Percentiles rank a stretch among this genome's conserved stretches.
Conservation (phyloP, 2,329 filamentous ascomycete genomes). For the Aspergillus ustus region DNA sequence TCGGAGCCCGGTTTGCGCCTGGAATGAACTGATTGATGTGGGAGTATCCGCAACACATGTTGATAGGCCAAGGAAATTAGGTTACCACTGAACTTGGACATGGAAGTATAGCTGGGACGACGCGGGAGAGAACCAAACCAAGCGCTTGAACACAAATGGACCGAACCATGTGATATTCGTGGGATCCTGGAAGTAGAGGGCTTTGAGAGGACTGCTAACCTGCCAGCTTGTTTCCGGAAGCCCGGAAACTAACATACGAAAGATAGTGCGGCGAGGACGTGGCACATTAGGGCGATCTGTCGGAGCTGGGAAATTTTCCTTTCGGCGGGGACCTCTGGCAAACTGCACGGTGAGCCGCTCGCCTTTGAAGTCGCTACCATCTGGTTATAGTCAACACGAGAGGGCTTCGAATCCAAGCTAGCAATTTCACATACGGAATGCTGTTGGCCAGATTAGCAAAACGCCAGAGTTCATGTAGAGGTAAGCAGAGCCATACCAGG, state of each 20-base stretch:
- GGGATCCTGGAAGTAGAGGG: conserved; percentile 36
- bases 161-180: conserved; percentile 26
- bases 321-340: conserved; percentile 80
- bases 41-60: background rate
- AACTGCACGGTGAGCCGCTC: conserved; percentile 98
- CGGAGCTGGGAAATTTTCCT: conserved; percentile 66
- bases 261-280: conserved; percentile 89
- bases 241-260: conserved; percentile 96
- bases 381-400: conserved; percentile 55
- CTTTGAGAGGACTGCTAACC: conserved; percentile 71
- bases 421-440: conserved; percentile 61
- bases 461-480: conserved; percentile 13
- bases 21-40: background rate
- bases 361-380: conserved; percentile 98
- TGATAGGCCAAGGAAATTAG: background rate
- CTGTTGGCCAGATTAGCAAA: conserved; percentile 41
- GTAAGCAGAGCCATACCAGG: conserved; percentile 70
- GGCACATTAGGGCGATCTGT: conserved; percentile 67
- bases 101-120: background rate
- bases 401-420: conserved; percentile 60
- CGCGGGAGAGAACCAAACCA: conserved; percentile 21
- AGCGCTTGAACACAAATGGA: conserved; percentile 19
- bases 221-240: conserved; percentile 99
- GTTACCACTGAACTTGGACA: background rate
- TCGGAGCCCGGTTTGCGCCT: background rate